These are phyloP conservation scores for Xylaria scruposa DNA, from an alignment of 495 filamentous ascomycete genomes.

Conservation along the genomic window DNA sequence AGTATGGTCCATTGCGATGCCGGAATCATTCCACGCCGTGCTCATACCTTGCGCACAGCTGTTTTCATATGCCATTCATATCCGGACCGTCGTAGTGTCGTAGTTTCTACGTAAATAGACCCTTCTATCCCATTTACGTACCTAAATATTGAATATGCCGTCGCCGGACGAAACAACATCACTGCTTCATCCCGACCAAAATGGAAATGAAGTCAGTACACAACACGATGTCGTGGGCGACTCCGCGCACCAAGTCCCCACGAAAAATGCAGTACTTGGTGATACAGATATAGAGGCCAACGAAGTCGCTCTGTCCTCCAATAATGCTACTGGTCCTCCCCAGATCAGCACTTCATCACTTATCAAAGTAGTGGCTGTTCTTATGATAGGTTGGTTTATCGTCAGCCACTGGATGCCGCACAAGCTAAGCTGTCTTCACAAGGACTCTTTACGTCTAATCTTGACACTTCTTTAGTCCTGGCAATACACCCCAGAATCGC, in stretches of 20 bases:
- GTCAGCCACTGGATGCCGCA: too few species aligned
- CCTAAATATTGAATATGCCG: not conserved
- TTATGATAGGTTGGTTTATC: constrained; percentile 25
- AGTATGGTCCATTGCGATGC: not conserved
- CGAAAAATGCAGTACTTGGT: not conserved
- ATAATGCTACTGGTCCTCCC: not conserved
- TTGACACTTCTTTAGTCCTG: constrained; percentile 67
- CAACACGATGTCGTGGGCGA: not conserved
- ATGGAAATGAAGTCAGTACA: not conserved
- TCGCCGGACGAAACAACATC: constrained; percentile 15
- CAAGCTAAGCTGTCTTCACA: constrained; percentile 8
- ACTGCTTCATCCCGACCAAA: constrained; percentile 8
- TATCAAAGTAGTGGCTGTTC: constrained; percentile 19
- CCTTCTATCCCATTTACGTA: not conserved
- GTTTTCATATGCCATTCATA: not conserved
- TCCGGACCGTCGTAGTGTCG: not conserved
- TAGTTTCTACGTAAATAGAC: not conserved
- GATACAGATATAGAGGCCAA: constrained; percentile 18
- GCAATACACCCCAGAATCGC: constrained; percentile 68
- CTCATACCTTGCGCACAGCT: not conserved
- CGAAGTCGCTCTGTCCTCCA: not conserved
- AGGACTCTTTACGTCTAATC: constrained; percentile 71
- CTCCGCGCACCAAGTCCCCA: not conserved
- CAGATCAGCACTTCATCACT: constrained; percentile 18
- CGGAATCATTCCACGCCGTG: not conserved